Conservation (phyloP, 2,329 filamentous ascomycete genomes). For the Phoma sp. region DNA sequence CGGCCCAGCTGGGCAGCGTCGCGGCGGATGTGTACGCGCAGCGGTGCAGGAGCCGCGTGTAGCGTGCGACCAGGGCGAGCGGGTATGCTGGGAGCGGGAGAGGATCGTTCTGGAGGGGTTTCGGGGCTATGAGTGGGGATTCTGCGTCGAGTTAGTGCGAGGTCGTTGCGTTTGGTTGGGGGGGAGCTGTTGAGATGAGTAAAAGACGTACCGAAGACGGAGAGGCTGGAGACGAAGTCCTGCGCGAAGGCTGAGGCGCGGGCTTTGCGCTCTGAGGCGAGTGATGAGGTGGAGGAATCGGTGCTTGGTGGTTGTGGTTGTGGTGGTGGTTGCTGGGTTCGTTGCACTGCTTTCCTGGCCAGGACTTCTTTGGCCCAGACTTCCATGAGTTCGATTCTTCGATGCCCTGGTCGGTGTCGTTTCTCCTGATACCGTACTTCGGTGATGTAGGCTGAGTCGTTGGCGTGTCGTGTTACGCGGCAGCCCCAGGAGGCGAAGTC, state of each 20-base stretch:
- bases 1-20: conserved; percentile 16
- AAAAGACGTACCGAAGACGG: background rate
- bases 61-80: conserved; percentile 10
- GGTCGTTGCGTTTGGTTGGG: background rate
- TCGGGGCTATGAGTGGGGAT: conserved; percentile 2
- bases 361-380: conserved; percentile 26
- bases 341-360: conserved; percentile 4
- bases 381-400: conserved; percentile 22
- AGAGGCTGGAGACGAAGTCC: conserved; percentile 16
- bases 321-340: background rate
- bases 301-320: background rate
- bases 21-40: conserved; percentile 16
- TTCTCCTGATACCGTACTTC: conserved; percentile 21
- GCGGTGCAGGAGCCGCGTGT: conserved; percentile 16
- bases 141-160: background rate
- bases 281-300: background rate
- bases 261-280: background rate
- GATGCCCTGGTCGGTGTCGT: conserved; percentile 1
- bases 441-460: conserved; percentile 19
- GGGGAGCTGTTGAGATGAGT: too few relatives aligned
- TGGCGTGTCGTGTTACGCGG: conserved; percentile 18
- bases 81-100: conserved; percentile 4
- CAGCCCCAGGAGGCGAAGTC: conserved; percentile 26
- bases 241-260: conserved; percentile 13
- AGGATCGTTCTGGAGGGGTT: background rate